These are phyloP conservation scores for Boletus eberwhitei DNA, from an alignment of 768 basidiomycete species.

Conservation along the genomic window DNA sequence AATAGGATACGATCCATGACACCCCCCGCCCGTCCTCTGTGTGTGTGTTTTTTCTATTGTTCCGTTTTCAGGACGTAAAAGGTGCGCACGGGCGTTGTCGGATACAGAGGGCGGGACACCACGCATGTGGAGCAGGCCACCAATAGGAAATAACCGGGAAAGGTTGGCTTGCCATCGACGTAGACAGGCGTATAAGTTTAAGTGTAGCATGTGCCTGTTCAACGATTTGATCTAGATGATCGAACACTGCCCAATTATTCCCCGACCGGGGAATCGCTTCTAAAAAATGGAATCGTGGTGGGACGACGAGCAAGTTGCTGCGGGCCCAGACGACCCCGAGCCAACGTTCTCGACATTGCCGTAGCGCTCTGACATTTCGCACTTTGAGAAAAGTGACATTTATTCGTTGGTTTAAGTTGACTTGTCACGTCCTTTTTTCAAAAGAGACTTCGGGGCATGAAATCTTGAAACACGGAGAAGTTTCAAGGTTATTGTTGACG, in stretches of 20 bases:
- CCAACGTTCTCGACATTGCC: slow-evolving; percentile 21
- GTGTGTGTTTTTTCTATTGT: not conserved
- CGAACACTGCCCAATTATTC: not conserved
- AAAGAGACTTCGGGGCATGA: slow-evolving; percentile 21
- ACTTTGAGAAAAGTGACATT: not conserved
- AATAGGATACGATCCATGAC: slow-evolving; percentile 15
- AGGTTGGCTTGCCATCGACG: not conserved
- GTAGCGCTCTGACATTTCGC: slow-evolving; percentile 6
- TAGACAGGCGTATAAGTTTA: not conserved
- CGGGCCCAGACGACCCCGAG: not conserved
- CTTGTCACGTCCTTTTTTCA: not conserved
- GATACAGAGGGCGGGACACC: not conserved
- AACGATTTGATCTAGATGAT: slow-evolving; percentile 5
- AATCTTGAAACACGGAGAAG: slow-evolving; percentile 25
- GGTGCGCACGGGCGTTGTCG: slow-evolving; percentile 1
- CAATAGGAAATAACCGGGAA: slow-evolving; percentile 7
- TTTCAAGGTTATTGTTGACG: slow-evolving; percentile 25
- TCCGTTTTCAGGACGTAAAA: slow-evolving; percentile 25
- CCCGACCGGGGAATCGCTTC: slow-evolving; percentile 8
- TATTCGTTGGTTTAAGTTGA: slow-evolving; percentile 3
- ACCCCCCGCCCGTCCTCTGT: slow-evolving; percentile 4
- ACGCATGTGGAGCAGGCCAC: not conserved
- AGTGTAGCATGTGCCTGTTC: not conserved
- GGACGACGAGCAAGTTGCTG: not conserved
- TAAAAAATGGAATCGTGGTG: slow-evolving; percentile 18